phyloP scores from a whole-genome alignment of 176 grass and related monocot genomes.

The Themeda triandra region DNA sequence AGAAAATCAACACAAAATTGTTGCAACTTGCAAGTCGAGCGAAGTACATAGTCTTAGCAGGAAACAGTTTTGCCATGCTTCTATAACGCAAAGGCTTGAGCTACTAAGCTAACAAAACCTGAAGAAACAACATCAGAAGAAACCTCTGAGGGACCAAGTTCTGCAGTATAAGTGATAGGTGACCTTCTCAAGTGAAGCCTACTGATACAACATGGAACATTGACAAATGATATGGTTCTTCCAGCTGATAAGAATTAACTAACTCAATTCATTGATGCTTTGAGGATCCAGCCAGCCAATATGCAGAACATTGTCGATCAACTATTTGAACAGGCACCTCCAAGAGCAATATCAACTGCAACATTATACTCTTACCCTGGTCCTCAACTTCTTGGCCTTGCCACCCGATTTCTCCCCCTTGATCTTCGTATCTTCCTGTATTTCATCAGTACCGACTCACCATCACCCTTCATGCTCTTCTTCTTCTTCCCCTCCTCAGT shows the following conservation, averaged over 20 bases:
- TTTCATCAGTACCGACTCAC: not conserved
- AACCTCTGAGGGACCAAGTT: not conserved
- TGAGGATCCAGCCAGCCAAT: not conserved
- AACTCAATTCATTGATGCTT: not conserved
- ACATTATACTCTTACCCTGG: conserved; percentile 31
- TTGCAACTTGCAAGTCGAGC: not conserved
- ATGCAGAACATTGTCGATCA: not conserved
- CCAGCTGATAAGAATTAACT: not conserved
- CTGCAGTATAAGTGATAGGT: not conserved
- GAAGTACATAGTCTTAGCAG: not conserved
- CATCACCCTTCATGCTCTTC: conserved; percentile 38
- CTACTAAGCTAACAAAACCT: conserved; percentile 26
- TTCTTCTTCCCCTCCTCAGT: conserved; percentile 24
- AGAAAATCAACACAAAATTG: conserved; percentile 5
- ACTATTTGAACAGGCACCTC: not conserved
- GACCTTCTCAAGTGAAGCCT: not conserved
- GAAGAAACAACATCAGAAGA: conserved; percentile 20
- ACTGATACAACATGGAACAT: not conserved
- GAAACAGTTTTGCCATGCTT: conserved; percentile 5
- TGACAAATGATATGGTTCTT: not conserved
- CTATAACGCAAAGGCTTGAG: not conserved
- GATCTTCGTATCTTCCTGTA: conserved; percentile 33
- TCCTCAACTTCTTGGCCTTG: conserved; percentile 38
- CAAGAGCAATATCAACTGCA: not conserved
- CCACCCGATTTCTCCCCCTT: conserved; percentile 25